Percentiles rank a stretch among this genome's conserved stretches.
These are phyloP conservation scores for Blastocystis sp. DNA, from an alignment of 352 stramenopile genomes.

Conservation along the genomic window DNA sequence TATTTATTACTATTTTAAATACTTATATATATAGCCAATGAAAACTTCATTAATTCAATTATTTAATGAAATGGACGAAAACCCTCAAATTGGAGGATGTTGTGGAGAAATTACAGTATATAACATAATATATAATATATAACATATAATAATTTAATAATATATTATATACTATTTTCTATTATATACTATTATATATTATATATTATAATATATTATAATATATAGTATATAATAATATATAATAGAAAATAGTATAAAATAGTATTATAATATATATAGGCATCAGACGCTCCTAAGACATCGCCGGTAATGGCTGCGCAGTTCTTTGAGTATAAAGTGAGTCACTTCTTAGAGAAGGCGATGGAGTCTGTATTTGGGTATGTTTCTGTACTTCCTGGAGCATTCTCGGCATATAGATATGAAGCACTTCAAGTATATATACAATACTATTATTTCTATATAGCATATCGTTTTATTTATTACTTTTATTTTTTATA, in stretches of 20 bases:
- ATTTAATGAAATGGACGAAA: constrained; percentile 41
- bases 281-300: constrained; percentile 28
- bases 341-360: constrained; percentile 45
- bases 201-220: no score
- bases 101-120: constrained; percentile 44
- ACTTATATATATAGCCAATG: constrained; percentile 8
- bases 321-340: constrained; percentile 46
- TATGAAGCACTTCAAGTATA: constrained; percentile 40
- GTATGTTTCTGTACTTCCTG: constrained; percentile 44
- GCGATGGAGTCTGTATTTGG: constrained; percentile 43
- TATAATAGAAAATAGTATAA: no score
- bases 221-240: no score
- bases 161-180: no score
- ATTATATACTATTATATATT: no score
- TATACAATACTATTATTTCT: no score
- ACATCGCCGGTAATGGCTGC: constrained; percentile 38
- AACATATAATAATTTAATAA: no score
- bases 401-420: constrained; percentile 44
- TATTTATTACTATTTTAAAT: neutral
- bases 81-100: constrained; percentile 43
- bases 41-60: constrained; percentile 26
- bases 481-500: no score
- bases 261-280: neutral
- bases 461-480: no score
- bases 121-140: constrained; percentile 7